A percentile compares a stretch with the other conserved stretches of the same genome.
These are phyloP conservation scores for Galeopsis tetrahit DNA, from an alignment of 257 asterid genomes.

Conservation along the genomic window DNA sequence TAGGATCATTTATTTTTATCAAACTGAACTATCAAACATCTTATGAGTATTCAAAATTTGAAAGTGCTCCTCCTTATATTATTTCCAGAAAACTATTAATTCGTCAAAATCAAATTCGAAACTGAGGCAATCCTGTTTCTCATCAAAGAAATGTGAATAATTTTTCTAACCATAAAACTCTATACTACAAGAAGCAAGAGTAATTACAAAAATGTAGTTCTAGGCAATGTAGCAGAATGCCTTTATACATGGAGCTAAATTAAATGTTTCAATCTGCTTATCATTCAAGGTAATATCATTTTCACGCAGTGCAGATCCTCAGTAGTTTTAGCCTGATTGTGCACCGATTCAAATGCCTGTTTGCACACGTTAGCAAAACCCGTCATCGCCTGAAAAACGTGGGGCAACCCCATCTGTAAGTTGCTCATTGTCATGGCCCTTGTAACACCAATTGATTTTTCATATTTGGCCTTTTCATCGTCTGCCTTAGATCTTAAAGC, in stretches of 20 bases:
- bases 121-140: conserved; percentile 11
- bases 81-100: too few relatives aligned
- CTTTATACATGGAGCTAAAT: conserved; percentile 34
- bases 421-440: conserved; percentile 87
- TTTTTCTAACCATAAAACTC: conserved; percentile 24
- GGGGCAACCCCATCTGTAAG: conserved; percentile 91
- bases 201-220: conserved; percentile 23
- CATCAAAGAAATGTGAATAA: conserved; percentile 29
- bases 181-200: conserved; percentile 32
- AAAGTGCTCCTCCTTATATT: background rate
- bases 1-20: background rate
- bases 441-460: conserved; percentile 70
- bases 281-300: conserved; percentile 63
- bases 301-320: conserved; percentile 60
- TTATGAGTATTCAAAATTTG: background rate
- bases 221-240: conserved; percentile 20
- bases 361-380: conserved; percentile 86
- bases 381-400: conserved; percentile 91
- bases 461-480: conserved; percentile 91
- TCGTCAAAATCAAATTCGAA: background rate
- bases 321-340: conserved; percentile 67
- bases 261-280: background rate
- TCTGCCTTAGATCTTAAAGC: conserved; percentile 62
- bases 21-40: background rate
- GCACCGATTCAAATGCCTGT: conserved; percentile 78